Evolutionary conservation across 805 yeast genomes (phyloP), one percentile per base, ranked within the genome.

Genomic region (Metschnikowia vanudenii): DNA sequence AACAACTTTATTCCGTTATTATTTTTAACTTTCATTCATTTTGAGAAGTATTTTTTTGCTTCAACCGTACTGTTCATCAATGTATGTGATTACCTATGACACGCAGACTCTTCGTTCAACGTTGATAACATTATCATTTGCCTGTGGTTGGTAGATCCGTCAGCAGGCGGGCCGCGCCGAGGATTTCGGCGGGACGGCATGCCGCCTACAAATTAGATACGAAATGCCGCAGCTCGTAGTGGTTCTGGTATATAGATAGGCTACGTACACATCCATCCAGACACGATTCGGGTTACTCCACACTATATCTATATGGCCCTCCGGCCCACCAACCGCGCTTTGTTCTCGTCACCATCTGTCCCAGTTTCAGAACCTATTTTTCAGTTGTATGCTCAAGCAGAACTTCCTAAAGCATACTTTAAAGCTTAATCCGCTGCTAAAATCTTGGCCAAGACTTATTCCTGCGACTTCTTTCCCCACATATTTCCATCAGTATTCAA

Each of bases 131-230:
- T 13, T 18, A 18, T 29, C 41, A 17, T 18, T 18, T 9, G 41
- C 35, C 41, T 14, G 18, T 30, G 41, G 41, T 30, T 39, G 41
- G 41, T 34, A 37, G 40, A 26, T 14, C 26, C 33, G 40, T 14
- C 30, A 13, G n/a, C 22, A 22, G 22, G 10, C 40, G 46, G 37
- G 30, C 46, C 37, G 38, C 30, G 41, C 46, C 41, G 46, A 32
- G 22, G 9, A 26, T 38, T n/a, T 41, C 46, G 46, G 34, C 46
- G 42, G 20, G 26, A 28, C 41, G 33, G 34, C 11, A 14, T 26
- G 19, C 44, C 29, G 16, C 14, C 24, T 36, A 3, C 38, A 32
- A 19, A 30, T 32, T 13, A 32, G 43, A 37, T 16, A 24, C 11
- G 37, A 22, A 42, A 20, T 42, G 46, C 46, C 46, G 46, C 32